Evolutionary conservation across 2,329 filamentous ascomycete species (phyloP).

Genomic region (Biscogniauxia sp.): DNA sequence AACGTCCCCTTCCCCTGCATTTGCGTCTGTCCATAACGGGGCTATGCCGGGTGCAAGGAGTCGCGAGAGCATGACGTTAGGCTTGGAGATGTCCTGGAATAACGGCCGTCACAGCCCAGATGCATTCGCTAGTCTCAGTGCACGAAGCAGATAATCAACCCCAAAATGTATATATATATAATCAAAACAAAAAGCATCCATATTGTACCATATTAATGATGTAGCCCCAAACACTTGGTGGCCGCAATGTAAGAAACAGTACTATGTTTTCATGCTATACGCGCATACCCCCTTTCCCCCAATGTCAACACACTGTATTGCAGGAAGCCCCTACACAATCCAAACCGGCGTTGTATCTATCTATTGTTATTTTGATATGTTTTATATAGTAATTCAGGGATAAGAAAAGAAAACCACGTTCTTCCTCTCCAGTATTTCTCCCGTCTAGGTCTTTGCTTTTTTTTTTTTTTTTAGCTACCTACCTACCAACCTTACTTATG

Average conservation of each 20-base stretch:
- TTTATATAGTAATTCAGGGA: too few relatives aligned
- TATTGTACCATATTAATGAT: constrained; percentile 26
- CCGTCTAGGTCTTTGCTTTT: neutral
- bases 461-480: neutral
- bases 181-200: constrained; percentile 8
- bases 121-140: constrained; percentile 74
- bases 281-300: neutral
- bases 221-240: constrained; percentile 8
- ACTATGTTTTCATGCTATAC: neutral
- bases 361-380: neutral
- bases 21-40: constrained; percentile 20
- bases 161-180: constrained; percentile 18
- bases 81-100: constrained; percentile 62
- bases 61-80: constrained; percentile 68
- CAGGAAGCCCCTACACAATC: neutral
- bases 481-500: constrained; percentile 27
- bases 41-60: constrained; percentile 48
- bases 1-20: constrained; percentile 23
- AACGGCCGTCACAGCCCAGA: constrained; percentile 76
- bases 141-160: constrained; percentile 47
- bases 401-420: neutral
- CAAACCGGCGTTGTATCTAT: neutral
- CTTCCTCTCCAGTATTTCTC: neutral
- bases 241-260: constrained; percentile 8
- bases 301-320: neutral